Conservation (phyloP, 2,329 filamentous ascomycete species). For the Colletotrichum tamarilloi region DNA sequence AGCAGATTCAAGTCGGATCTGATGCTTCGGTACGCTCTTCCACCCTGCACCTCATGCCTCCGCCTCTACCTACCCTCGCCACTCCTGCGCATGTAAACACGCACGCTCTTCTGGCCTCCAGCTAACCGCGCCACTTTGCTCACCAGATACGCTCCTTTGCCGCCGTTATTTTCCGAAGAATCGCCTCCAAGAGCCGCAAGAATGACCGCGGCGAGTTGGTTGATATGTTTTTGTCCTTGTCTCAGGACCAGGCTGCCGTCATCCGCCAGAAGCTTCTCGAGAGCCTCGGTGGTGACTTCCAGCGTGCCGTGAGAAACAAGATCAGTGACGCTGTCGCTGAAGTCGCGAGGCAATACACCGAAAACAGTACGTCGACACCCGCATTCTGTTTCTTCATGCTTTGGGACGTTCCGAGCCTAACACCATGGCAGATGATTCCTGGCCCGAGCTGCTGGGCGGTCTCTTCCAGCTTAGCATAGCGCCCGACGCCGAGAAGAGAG, state of each 20-base stretch:
- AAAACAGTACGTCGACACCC: slow-evolving; percentile 75
- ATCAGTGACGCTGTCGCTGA: slow-evolving; percentile 98
- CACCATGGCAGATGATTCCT: slow-evolving; percentile 73
- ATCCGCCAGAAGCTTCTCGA: slow-evolving; percentile 89
- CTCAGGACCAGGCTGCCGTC: slow-evolving; percentile 76
- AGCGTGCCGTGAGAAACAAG: slow-evolving; percentile 86
- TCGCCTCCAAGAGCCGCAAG: slow-evolving; percentile 90
- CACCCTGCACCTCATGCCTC: slow-evolving; percentile 7
- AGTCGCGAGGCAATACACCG: slow-evolving; percentile 92
- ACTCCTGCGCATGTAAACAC: neutral
- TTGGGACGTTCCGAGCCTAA: neutral
- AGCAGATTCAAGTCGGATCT: slow-evolving; percentile 86
- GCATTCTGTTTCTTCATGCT: neutral
- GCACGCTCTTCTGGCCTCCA: neutral
- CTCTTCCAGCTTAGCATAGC: slow-evolving; percentile 94
- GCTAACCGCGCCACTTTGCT: slow-evolving; percentile 9
- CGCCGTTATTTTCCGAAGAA: slow-evolving; percentile 92
- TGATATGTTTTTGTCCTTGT: slow-evolving; percentile 88
- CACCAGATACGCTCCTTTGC: slow-evolving; percentile 86
- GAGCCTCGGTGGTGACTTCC: slow-evolving; percentile 77
- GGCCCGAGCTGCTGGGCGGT: slow-evolving; percentile 87
- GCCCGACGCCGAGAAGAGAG: slow-evolving; percentile 82
- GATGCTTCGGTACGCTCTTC: slow-evolving; percentile 71
- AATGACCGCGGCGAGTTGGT: slow-evolving; percentile 75
- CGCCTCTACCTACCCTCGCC: neutral